Percentiles rank a stretch among this genome's conserved stretches.
Evolutionary conservation across 2,329 filamentous ascomycete genomes (phyloP).

Genomic region (Beauveria asiatica): DNA sequence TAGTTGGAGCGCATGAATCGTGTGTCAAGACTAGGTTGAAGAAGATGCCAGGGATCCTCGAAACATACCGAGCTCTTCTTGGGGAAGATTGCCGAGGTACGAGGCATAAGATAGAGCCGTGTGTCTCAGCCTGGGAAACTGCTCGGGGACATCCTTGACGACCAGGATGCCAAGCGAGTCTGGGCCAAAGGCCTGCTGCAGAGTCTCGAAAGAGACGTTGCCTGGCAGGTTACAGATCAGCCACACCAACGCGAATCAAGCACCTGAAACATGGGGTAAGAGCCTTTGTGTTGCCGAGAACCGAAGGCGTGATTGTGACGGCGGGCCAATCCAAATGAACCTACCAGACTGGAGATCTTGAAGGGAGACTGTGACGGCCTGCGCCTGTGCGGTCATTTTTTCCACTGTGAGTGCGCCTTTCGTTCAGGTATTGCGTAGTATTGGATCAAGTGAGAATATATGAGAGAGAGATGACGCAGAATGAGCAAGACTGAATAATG

Average conservation of each 20-base stretch:
- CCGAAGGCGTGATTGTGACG: neutral
- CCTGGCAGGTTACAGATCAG: constrained; percentile 25
- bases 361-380: constrained; percentile 54
- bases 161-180: constrained; percentile 85
- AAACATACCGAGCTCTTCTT: constrained; percentile 55
- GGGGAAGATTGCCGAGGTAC: constrained; percentile 74
- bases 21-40: neutral
- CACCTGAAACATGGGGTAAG: neutral
- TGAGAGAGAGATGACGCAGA: neutral
- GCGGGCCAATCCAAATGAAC: constrained; percentile 13
- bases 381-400: constrained; percentile 39
- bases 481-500: neutral
- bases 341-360: constrained; percentile 50
- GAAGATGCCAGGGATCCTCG: too few relatives aligned
- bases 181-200: constrained; percentile 79
- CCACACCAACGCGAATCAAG: neutral
- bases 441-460: neutral
- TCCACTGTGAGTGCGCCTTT: neutral
- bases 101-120: constrained; percentile 78
- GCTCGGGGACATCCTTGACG: constrained; percentile 72
- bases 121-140: constrained; percentile 64
- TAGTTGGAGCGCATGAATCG: neutral
- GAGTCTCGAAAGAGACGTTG: constrained; percentile 56
- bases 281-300: neutral
- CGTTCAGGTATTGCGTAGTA: neutral